Base-by-base conservation (phyloP, 2,329 filamentous ascomycete species). In the Arachnopeziza araneosa region DNA sequence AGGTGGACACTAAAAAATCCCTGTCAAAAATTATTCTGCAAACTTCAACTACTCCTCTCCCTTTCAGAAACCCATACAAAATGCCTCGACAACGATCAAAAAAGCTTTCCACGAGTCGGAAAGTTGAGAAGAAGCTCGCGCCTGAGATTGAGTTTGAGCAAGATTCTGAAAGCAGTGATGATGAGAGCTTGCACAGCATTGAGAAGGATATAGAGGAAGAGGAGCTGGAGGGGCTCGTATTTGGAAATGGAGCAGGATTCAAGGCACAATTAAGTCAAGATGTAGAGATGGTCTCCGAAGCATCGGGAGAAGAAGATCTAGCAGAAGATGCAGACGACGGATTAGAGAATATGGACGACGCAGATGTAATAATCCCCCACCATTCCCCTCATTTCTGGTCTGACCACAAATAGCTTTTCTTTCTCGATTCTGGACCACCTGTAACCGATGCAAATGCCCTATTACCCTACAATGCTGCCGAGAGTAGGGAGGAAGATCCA, bases 181-280 rank as follows among this genome's bases (percentile, higher is more conserved):
- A 67, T 63, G 54, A 72, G 24, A 67, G 67, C 51, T 65, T 71
- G 1, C 71, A 72, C 2, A 66, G 74, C 14, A 70, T 78, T 58
- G 87, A 89, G 55, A 95, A 93, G 72, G 91, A 96, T 72, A 86
- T 85, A 17, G 86, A 89, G 56, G 93, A 97, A 73, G 85, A 89
- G 70, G 91, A 93, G 72, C 84, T 97, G 30, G 93, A 97, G 77
- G 85, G 87, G 65, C 78, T 97, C 63, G 89, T 99, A 2, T 90
- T 99, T 63, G 95, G 95, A 58, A 90, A 96, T 75, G 86, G 88
- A 53, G 83, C 84, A n/a, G 90, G 87, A 36, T 98, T 98, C 74
- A 83, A 87, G 60, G 81, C 88, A 60, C 87, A 88, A 50, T 77
- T 98, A 56, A 89, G 88, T 66, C 76, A 77, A 70, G 77, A 74